Evolutionary conservation across 164 flowering plant species (phyloP).

Genomic region (Tetrastigma voinierianum): DNA sequence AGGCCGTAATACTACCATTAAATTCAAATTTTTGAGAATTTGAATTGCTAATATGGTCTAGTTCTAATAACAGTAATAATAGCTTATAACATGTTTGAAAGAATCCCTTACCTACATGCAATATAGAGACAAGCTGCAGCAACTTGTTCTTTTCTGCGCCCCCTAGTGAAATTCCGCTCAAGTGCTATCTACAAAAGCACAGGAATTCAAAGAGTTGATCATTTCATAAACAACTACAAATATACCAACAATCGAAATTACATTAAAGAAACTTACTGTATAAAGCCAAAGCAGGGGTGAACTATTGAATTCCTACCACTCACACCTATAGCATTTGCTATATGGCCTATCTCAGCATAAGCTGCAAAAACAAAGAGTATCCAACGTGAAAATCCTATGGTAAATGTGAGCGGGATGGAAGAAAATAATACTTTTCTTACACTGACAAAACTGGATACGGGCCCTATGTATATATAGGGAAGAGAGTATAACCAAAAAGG

Average conservation of each 20-base stretch:
- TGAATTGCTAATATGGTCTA: too few species aligned
- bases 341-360: conserved; percentile 32
- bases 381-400: neutral
- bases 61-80: too few species aligned
- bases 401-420: neutral
- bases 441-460: neutral
- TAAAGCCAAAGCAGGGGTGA: conserved; percentile 43
- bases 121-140: conserved; percentile 86
- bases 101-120: conserved; percentile 68
- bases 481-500: too few species aligned
- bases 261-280: conserved; percentile 30
- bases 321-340: conserved; percentile 35
- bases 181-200: conserved; percentile 62
- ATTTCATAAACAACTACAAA: neutral
- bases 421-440: neutral
- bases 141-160: conserved; percentile 70
- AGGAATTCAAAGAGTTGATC: conserved; percentile 5
- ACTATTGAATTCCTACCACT: conserved; percentile 43
- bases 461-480: too few species aligned
- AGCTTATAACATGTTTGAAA: neutral
- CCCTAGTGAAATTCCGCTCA: conserved; percentile 74
- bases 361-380: conserved; percentile 32
- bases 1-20: too few species aligned
- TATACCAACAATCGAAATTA: neutral
- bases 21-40: too few species aligned